phyloP scores from a whole-genome alignment of 176 grass and related monocot genomes.

The Chrysopogon serrulatus region DNA sequence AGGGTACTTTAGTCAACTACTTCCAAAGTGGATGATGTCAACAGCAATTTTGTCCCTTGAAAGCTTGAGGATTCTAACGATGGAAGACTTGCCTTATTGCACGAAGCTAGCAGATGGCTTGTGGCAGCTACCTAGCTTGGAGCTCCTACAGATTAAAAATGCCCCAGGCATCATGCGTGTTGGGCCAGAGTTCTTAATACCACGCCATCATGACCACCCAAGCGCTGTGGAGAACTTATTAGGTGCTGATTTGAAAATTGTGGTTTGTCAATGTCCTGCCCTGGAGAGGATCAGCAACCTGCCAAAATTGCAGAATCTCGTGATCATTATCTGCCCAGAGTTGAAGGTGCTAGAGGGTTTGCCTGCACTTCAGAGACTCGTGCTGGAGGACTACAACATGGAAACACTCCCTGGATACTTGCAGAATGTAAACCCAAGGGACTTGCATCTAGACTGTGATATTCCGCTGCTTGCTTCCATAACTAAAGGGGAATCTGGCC shows the following conservation, averaged over 20 bases:
- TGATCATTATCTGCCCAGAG: neutral
- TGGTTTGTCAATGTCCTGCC: accelerated
- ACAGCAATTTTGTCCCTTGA: neutral
- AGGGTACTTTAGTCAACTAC: neutral
- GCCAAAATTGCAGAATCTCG: neutral
- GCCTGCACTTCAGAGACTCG: neutral
- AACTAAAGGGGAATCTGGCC: neutral
- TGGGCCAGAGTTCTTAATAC: neutral
- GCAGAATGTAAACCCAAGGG: neutral
- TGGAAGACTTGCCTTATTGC: neutral
- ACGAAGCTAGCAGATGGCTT: neutral
- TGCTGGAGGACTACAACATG: neutral
- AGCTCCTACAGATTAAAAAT: neutral
- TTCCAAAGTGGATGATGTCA: neutral
- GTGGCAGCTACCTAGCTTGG: neutral
- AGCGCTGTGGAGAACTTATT: neutral
- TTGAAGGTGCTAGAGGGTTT: neutral
- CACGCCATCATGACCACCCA: too few relatives aligned
- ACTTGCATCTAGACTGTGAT: neutral
- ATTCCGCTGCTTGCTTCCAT: neutral
- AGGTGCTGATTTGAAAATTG: neutral
- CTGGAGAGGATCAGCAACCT: neutral
- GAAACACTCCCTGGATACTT: neutral
- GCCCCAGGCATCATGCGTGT: neutral
- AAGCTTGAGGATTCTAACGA: neutral